A percentile compares a stretch with the other conserved stretches of the same genome.
These are phyloP conservation scores for Colletotrichum higginsianum DNA, from an alignment of 2,329 filamentous ascomycete species.

Conservation along the genomic window DNA sequence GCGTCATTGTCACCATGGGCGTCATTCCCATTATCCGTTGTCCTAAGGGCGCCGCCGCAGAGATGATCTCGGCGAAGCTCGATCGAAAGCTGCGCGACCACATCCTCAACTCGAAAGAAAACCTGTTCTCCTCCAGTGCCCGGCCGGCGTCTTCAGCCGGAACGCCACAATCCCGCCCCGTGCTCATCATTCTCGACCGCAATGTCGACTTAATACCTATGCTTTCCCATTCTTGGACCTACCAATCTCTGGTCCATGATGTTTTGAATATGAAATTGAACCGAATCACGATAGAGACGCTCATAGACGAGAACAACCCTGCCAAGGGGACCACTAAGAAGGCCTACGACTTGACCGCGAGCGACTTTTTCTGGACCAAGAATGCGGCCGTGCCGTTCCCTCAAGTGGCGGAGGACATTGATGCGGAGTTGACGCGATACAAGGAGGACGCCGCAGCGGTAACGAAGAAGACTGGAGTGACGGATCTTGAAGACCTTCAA, in stretches of 20 bases:
- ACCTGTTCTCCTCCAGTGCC: slow-evolving; percentile 83
- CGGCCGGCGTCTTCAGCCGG: slow-evolving; percentile 70
- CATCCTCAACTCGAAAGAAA: slow-evolving; percentile 97
- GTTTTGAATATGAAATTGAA: slow-evolving; percentile 78
- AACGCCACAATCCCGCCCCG: slow-evolving; percentile 83
- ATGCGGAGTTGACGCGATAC: slow-evolving; percentile 92
- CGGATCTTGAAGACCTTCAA: slow-evolving; percentile 91
- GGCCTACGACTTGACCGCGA: slow-evolving; percentile 89
- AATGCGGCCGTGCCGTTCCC: slow-evolving; percentile 94
- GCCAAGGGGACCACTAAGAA: slow-evolving; percentile 85
- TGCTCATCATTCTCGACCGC: slow-evolving; percentile 93
- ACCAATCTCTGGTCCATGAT: slow-evolving; percentile 86
- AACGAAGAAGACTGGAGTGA: slow-evolving; percentile 94
- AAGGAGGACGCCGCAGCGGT: slow-evolving; percentile 96
- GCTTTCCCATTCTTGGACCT: slow-evolving; percentile 91
- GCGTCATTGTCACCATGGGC: slow-evolving; percentile 98
- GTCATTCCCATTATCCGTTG: slow-evolving; percentile 96
- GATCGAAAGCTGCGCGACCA: slow-evolving; percentile 97
- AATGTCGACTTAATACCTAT: slow-evolving; percentile 97
- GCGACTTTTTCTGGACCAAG: slow-evolving; percentile 96
- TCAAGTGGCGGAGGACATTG: slow-evolving; percentile 96
- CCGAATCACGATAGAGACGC: slow-evolving; percentile 91
- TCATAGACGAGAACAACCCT: slow-evolving; percentile 82
- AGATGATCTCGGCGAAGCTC: slow-evolving; percentile 93
- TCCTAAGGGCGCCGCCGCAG: slow-evolving; percentile 91